Evolutionary conservation across 768 basidiomycete genomes (phyloP), one percentile per base, ranked within the genome.

Genomic region (Plicaturopsis crispa): DNA sequence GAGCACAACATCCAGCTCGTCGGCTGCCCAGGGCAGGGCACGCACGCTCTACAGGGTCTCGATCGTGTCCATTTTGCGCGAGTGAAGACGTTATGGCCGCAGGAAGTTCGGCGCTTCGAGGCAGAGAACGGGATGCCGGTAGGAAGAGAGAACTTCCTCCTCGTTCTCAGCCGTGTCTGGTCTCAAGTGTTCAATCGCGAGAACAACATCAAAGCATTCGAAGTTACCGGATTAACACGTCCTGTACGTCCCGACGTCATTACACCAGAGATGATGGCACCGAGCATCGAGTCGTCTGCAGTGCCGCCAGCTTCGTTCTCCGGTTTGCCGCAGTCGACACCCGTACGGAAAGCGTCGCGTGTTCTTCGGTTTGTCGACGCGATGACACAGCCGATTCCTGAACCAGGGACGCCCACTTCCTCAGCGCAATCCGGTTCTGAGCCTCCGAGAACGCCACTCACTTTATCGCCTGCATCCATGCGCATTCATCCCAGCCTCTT

Each of bases 11-110:
- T 73, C 14, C 42, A 56, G 14, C 46, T 73, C 5, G 41, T 72
- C 0, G 66, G 63, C 42, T 72, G 71, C 50, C 70, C 65, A 12
- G 46, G 68, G 14, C 69, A 73, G 42, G 39, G 47, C 3, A 71
- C 65, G 0, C 72, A 74, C 41, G 41, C 65, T 24, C 66, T 63
- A 32, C 69, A 72, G 41, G 65, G 62, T 1, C 59, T 69, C 18
- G 67, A 72, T 44, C 55, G 70, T 24, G 62, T 61, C 3, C 48
- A 56, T 14, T 66, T 65, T 23, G 35, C 39, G 2, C 24, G 45
- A 4, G 38, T 70, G 5, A 70, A 70, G 43, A 12, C 19, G 2
- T 43, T 22, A n/a, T 61, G 52, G 51, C 48, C 53, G 33, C 31
- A 38, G 19, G 52, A 45, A 36, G 48, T 59, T 12, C 19, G 48